Evolutionary conservation across 2,329 filamentous ascomycete species (phyloP).

Genomic region (Aspergillus hortae): DNA sequence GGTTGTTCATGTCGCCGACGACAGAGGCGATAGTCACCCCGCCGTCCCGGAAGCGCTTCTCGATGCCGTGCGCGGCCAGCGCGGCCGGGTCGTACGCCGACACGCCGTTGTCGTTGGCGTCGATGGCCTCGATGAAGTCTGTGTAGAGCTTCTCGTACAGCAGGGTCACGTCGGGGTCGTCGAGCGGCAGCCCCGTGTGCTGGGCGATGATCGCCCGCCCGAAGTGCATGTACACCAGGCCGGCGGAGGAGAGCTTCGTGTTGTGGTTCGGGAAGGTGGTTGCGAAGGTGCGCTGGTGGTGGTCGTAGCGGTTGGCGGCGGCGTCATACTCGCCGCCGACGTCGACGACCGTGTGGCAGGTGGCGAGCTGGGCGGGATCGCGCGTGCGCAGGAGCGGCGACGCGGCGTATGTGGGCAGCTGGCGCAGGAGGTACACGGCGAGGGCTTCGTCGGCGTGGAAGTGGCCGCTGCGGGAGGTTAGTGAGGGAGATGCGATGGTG

Average conservation of each 20-base stretch:
- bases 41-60: slow-evolving; percentile 79
- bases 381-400: slow-evolving; percentile 80
- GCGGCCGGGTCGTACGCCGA: slow-evolving; percentile 71
- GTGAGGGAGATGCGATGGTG: slow-evolving; percentile 10
- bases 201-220: slow-evolving; percentile 77
- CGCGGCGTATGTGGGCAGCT: slow-evolving; percentile 73
- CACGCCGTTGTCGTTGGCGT: slow-evolving; percentile 97
- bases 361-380: slow-evolving; percentile 71
- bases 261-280: slow-evolving; percentile 77
- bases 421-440: slow-evolving; percentile 90
- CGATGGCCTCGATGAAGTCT: slow-evolving; percentile 90
- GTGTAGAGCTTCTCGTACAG: slow-evolving; percentile 88
- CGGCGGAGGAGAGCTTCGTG: slow-evolving; percentile 91
- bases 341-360: slow-evolving; percentile 93
- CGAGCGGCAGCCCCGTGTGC: slow-evolving; percentile 57
- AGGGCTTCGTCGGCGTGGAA: slow-evolving; percentile 99
- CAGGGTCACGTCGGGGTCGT: slow-evolving; percentile 65
- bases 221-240: slow-evolving; percentile 94
- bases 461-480: slow-evolving; percentile 60
- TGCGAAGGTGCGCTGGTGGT: slow-evolving; percentile 90
- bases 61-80: slow-evolving; percentile 65
- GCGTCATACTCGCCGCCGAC: slow-evolving; percentile 94
- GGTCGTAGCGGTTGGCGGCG: slow-evolving; percentile 76
- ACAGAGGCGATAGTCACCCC: slow-evolving; percentile 82
- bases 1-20: slow-evolving; percentile 74